Conservation (phyloP, 768 basidiomycete species). For the Floccularia luteovirens region DNA sequence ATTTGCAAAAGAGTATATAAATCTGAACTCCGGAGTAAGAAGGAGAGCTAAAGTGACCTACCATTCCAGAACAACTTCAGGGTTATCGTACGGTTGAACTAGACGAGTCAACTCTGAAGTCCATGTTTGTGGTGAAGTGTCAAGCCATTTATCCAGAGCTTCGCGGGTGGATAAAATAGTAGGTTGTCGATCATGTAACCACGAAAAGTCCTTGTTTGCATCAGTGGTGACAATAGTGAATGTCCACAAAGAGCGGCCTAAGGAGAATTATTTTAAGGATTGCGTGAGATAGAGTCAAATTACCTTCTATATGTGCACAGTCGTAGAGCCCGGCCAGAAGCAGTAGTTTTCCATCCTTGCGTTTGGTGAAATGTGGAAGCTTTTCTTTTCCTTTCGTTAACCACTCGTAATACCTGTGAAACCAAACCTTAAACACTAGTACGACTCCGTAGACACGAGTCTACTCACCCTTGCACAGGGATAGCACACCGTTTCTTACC, state of each 20-base stretch:
- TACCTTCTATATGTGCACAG: slow-evolving; percentile 57
- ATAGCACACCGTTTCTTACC: slow-evolving; percentile 83
- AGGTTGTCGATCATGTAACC: slow-evolving; percentile 90
- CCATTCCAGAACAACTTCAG: slow-evolving; percentile 55
- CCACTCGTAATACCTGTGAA: slow-evolving; percentile 88
- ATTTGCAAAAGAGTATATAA: neutral
- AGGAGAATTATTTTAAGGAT: neutral
- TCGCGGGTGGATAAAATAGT: slow-evolving; percentile 64
- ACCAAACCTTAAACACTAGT: neutral
- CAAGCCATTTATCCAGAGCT: slow-evolving; percentile 71
- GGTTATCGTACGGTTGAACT: slow-evolving; percentile 52
- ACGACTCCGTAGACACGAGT: neutral
- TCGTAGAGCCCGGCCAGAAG: slow-evolving; percentile 90
- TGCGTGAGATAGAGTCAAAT: neutral
- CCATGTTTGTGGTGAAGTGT: slow-evolving; percentile 66
- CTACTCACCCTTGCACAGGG: slow-evolving; percentile 41
- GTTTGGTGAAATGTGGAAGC: slow-evolving; percentile 76
- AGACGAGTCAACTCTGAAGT: slow-evolving; percentile 47
- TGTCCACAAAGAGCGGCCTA: slow-evolving; percentile 61
- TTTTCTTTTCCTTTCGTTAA: slow-evolving; percentile 74
- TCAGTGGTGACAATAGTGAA: slow-evolving; percentile 88
- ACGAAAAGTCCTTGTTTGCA: slow-evolving; percentile 59
- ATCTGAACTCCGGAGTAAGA: neutral
- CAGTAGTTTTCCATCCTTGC: slow-evolving; percentile 56
- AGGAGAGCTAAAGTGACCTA: slow-evolving; percentile 32